Evolutionary conservation across 208 protist genomes (phyloP).

Genomic region (Trichomonas vaginalis): DNA sequence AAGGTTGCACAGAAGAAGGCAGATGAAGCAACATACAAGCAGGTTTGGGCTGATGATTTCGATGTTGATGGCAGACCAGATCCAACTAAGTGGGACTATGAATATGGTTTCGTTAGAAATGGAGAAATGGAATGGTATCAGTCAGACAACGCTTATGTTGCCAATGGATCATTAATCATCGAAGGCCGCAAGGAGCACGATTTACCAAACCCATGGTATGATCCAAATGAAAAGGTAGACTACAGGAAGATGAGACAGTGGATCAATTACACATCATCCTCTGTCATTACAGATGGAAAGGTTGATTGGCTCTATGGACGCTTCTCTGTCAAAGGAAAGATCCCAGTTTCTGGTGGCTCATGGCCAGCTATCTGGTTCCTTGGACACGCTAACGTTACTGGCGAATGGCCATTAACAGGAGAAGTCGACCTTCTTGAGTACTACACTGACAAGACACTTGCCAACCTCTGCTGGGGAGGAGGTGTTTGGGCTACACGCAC

Average conservation of each 20-base stretch:
- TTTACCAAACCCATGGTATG: neutral
- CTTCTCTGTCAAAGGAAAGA: conserved; percentile 28
- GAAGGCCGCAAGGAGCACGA: neutral
- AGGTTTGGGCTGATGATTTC: neutral
- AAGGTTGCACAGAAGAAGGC: neutral
- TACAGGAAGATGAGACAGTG: neutral
- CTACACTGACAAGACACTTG: conserved; percentile 19
- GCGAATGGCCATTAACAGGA: conserved; percentile 28
- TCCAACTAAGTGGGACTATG: neutral
- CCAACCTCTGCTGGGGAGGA: neutral
- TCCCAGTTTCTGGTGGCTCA: conserved; percentile 25
- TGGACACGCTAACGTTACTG: conserved; percentile 21
- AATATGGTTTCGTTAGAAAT: neutral
- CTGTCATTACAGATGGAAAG: neutral
- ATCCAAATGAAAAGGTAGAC: neutral
- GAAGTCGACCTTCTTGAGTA: conserved; percentile 36
- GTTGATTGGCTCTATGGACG: conserved; percentile 24
- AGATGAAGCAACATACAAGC: neutral
- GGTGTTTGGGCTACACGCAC: too few species aligned
- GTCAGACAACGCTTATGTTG: neutral
- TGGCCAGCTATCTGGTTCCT: conserved; percentile 37
- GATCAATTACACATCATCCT: conserved; percentile 20
- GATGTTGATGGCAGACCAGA: neutral
- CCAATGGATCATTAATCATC: neutral
- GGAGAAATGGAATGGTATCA: neutral